Evolutionary conservation across 352 stramenopile species (phyloP).

Genomic region (Phytophthora idaei): DNA sequence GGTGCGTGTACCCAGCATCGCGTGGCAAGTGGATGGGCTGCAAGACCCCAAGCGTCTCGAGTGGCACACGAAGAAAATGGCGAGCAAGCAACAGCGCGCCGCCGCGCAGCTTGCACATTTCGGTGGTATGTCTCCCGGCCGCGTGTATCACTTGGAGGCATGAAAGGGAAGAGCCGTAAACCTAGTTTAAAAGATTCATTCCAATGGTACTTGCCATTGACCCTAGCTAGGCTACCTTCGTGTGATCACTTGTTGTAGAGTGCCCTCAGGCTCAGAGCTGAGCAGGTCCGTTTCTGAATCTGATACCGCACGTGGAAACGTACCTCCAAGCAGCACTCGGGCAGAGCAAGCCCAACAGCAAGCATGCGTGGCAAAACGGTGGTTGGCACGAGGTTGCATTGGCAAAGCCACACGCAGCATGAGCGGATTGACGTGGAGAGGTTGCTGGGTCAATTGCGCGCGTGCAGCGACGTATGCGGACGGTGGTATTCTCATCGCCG

Average conservation of each 20-base stretch:
- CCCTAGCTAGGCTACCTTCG: background rate
- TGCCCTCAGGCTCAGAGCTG: too few species aligned
- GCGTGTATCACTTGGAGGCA: constrained; percentile 56
- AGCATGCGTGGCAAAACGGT: too few species aligned
- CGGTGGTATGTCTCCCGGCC: constrained; percentile 38
- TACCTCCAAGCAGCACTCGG: constrained; percentile 7
- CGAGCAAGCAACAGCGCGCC: constrained; percentile 90
- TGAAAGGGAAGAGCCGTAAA: constrained; percentile 9
- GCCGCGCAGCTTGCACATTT: constrained; percentile 77
- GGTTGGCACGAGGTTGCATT: too few species aligned
- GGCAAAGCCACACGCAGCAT: too few species aligned
- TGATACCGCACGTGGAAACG: constrained; percentile 16
- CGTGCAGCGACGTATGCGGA: too few species aligned
- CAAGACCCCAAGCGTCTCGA: constrained; percentile 67
- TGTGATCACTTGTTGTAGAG: background rate
- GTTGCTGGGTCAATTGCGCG: too few species aligned
- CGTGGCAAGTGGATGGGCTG: constrained; percentile 83
- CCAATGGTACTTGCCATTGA: background rate
- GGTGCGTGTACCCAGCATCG: constrained; percentile 71
- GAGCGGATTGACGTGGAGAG: too few species aligned
- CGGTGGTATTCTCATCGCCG: too few species aligned
- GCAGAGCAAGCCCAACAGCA: too few species aligned
- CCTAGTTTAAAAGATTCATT: background rate
- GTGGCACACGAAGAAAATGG: constrained; percentile 97
- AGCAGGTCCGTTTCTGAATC: constrained; percentile 29